A percentile compares a stretch with the other conserved stretches of the same genome.
Conservation (phyloP, 108 stramenopile species). For the Aurantiochytrium sp. region DNA sequence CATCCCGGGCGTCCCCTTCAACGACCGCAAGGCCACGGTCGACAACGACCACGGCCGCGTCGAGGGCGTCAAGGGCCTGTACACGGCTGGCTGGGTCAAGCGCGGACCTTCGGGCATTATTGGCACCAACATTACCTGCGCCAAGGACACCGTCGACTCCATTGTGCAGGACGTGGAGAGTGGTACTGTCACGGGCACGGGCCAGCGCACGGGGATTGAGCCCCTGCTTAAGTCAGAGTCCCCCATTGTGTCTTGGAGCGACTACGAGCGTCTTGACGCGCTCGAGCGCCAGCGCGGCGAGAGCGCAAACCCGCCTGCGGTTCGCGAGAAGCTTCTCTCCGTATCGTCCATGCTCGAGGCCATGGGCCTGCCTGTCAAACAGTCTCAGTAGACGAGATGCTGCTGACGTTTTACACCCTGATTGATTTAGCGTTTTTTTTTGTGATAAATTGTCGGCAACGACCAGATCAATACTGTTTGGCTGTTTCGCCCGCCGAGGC, state of each 20-base stretch:
- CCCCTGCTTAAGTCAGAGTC: not conserved
- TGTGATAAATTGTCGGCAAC: no score
- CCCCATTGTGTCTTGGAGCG: not conserved
- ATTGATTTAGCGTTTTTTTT: no score
- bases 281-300: not conserved
- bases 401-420: no score
- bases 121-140: constrained; percentile 80
- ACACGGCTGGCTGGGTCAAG: constrained; percentile 90
- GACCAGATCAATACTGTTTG: no score
- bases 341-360: not conserved
- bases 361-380: not conserved
- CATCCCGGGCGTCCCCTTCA: constrained; percentile 68
- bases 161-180: constrained; percentile 60
- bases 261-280: not conserved
- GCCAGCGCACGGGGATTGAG: not conserved
- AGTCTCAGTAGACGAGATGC: no score
- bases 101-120: constrained; percentile 94
- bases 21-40: constrained; percentile 52
- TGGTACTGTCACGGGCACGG: not conserved
- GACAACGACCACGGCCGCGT: constrained; percentile 64
- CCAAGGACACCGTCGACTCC: constrained; percentile 78
- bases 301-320: not conserved
- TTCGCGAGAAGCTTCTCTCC: not conserved
- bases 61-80: constrained; percentile 52
- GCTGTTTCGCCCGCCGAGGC: no score